These are phyloP conservation scores for Hypomontagnella submonticulosa DNA, from an alignment of 495 filamentous ascomycete genomes.

Conservation along the genomic window DNA sequence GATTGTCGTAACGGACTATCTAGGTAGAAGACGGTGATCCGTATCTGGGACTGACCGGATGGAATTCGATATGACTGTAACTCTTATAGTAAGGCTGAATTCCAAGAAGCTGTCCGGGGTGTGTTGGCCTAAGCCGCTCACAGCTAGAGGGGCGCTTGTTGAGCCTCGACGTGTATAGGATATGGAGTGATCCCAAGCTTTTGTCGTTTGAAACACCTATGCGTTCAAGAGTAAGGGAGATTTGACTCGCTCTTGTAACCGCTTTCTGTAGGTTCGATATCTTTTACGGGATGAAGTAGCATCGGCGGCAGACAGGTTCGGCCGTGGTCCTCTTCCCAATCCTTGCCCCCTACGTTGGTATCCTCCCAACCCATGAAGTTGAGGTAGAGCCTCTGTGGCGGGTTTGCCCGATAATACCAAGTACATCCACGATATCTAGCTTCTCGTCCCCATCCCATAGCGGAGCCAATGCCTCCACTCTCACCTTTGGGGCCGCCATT, in stretches of 20 bases:
- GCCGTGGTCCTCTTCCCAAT: conserved; percentile 64
- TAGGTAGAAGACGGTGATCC: no score
- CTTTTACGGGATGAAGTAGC: conserved; percentile 66
- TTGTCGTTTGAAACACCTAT: background rate
- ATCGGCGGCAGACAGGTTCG: conserved; percentile 66
- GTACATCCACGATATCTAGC: conserved; percentile 66
- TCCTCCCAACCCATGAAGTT: conserved; percentile 71
- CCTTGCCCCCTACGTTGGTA: conserved; percentile 58
- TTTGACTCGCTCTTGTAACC: conserved; percentile 53
- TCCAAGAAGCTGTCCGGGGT: conserved; percentile 15
- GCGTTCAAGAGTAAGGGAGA: conserved; percentile 42
- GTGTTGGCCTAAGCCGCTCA: background rate
- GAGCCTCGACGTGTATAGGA: background rate
- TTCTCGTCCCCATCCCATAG: conserved; percentile 64
- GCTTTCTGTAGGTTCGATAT: conserved; percentile 55
- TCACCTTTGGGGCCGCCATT: conserved; percentile 66
- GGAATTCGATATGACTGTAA: background rate
- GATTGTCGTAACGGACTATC: no score
- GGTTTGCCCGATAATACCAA: conserved; percentile 67
- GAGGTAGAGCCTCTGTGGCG: conserved; percentile 67
- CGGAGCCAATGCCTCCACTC: conserved; percentile 58
- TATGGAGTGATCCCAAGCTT: background rate
- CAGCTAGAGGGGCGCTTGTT: background rate
- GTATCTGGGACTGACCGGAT: background rate
- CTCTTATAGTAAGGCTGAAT: conserved; percentile 3